Evolutionary conservation across 225 moss, liverwort and hornwort species (phyloP).

Genomic region (Pleurozium schreberi): DNA sequence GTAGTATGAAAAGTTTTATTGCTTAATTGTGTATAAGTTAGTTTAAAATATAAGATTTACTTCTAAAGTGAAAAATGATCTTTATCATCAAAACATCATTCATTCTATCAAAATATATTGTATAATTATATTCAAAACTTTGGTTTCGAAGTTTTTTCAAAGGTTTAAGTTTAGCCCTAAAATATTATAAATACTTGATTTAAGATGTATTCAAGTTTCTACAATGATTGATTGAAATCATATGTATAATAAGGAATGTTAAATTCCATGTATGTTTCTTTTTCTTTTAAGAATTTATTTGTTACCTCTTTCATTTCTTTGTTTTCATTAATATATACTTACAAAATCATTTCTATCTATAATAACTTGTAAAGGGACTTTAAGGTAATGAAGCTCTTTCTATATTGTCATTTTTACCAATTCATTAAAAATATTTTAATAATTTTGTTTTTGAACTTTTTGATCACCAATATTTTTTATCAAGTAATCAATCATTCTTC

Average conservation of each 20-base stretch:
- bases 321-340: not conserved
- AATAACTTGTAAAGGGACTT: not conserved
- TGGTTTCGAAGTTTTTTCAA: too few species aligned
- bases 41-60: too few species aligned
- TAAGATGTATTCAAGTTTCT: not conserved
- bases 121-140: not conserved
- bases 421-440: not conserved
- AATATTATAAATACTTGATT: not conserved
- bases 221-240: not conserved
- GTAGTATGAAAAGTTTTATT: not conserved
- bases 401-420: not conserved
- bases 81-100: too few species aligned
- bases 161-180: not conserved
- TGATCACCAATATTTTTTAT: not conserved
- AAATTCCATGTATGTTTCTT: slow-evolving; percentile 2
- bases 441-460: not conserved
- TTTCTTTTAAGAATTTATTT: not conserved
- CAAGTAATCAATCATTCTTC: not conserved
- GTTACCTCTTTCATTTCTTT: not conserved
- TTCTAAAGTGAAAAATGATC: not conserved
- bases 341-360: not conserved
- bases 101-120: not conserved
- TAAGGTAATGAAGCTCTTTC: not conserved
- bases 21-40: too few species aligned
- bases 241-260: too few species aligned